phyloP scores from a whole-genome alignment of 345 rosid genomes.

The Eucalyptus coolabah region DNA sequence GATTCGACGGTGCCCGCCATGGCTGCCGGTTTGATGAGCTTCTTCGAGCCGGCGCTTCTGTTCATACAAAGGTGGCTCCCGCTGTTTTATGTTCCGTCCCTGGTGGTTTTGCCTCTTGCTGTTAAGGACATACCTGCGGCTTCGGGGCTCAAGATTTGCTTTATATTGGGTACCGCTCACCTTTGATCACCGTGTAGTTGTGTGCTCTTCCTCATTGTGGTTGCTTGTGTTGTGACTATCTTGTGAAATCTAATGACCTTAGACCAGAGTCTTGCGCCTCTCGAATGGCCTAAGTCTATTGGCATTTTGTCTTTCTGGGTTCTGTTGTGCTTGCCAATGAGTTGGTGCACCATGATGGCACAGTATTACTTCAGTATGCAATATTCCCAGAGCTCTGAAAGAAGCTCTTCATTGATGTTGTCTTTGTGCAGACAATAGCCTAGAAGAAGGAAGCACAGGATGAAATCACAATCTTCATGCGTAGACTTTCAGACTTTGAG shows the following conservation, averaged over 20 bases:
- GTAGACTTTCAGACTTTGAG: not conserved
- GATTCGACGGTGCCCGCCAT: conserved; percentile 60
- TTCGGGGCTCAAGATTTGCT: conserved; percentile 84
- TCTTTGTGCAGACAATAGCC: not conserved
- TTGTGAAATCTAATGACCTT: not conserved
- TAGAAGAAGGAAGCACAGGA: not conserved
- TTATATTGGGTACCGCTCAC: conserved; percentile 35
- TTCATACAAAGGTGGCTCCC: conserved; percentile 98
- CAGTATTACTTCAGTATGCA: not conserved
- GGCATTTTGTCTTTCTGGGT: not conserved
- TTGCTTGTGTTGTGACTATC: not conserved
- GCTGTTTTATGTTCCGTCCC: conserved; percentile 83
- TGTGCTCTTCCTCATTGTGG: not conserved
- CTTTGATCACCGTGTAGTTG: not conserved
- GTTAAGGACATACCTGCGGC: conserved; percentile 88
- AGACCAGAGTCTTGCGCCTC: not conserved
- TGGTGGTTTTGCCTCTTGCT: conserved; percentile 85
- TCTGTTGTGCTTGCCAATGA: not conserved
- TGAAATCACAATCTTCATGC: not conserved
- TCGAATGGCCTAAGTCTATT: not conserved
- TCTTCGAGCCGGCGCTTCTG: conserved; percentile 74
- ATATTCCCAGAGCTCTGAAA: not conserved
- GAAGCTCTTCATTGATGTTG: not conserved
- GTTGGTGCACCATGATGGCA: not conserved
- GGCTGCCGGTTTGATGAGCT: conserved; percentile 53